phyloP scores from a whole-genome alignment of 129 eudicot genomes.

The Scalesia atractyloides region DNA sequence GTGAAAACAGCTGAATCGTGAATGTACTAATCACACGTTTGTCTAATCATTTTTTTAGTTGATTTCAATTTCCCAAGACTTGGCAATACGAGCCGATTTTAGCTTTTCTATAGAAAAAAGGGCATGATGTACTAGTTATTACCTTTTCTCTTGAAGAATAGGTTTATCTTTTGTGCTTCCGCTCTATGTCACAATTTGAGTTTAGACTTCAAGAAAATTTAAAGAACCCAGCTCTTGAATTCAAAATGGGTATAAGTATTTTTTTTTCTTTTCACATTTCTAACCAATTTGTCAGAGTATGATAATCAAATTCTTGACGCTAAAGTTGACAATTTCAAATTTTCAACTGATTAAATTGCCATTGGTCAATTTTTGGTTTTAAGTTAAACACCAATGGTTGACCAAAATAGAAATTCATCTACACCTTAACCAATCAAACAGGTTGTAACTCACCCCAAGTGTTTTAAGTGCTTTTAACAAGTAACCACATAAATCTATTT shows the following conservation, averaged over 20 bases:
- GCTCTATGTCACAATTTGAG: too few species aligned
- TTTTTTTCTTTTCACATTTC: background rate
- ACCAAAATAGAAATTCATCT: background rate
- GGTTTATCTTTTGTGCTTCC: too few species aligned
- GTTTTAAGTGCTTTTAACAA: background rate
- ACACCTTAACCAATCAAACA: background rate
- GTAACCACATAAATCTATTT: background rate
- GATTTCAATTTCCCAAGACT: too few species aligned
- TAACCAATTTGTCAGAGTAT: background rate
- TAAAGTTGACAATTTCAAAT: background rate
- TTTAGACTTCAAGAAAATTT: background rate
- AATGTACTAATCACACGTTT: too few species aligned
- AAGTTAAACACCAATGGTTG: background rate
- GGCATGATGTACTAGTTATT: too few species aligned
- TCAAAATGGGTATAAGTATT: constrained; percentile 5
- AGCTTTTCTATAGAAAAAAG: too few species aligned
- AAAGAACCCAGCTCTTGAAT: background rate
- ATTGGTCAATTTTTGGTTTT: background rate
- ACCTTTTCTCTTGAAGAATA: too few species aligned
- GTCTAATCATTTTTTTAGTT: too few species aligned
- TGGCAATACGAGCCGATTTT: too few species aligned
- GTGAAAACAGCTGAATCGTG: too few species aligned
- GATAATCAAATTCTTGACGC: background rate
- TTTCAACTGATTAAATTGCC: background rate
- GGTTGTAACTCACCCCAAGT: background rate